These are phyloP conservation scores for Penicillium chermesinum DNA, from an alignment of 495 filamentous ascomycete genomes.

Conservation along the genomic window DNA sequence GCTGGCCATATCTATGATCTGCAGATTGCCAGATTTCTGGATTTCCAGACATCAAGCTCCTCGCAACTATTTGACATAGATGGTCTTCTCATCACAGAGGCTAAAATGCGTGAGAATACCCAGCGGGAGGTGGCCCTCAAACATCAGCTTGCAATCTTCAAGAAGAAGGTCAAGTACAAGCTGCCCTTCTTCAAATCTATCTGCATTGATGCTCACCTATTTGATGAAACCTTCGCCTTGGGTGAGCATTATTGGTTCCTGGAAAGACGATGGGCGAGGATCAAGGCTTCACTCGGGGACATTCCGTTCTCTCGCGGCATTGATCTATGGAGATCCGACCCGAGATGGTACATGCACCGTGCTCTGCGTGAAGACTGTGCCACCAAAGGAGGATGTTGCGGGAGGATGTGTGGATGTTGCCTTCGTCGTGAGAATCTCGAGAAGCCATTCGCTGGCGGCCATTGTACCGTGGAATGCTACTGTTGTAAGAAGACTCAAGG, in stretches of 20 bases:
- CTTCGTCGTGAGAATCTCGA: not conserved
- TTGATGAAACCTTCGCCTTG: not conserved
- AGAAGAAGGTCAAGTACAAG: not conserved
- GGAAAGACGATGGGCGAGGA: not conserved
- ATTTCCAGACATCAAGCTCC: not conserved
- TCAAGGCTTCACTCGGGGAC: not conserved
- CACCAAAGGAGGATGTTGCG: constrained; percentile 6
- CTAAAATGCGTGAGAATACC: constrained; percentile 6
- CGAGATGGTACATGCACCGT: constrained; percentile 5
- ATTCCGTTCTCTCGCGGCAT: constrained; percentile 1
- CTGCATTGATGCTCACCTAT: not conserved
- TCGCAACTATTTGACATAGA: not conserved
- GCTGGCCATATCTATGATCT: not conserved
- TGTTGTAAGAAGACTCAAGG: constrained; percentile 4
- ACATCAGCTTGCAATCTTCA: constrained; percentile 1
- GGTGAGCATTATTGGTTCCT: not conserved
- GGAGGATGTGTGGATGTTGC: constrained; percentile 4
- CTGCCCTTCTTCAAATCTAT: not conserved
- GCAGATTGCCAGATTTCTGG: not conserved
- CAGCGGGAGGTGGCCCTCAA: constrained; percentile 3
- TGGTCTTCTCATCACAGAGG: constrained; percentile 1
- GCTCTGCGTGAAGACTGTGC: constrained; percentile 4
- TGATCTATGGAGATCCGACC: constrained; percentile 2
- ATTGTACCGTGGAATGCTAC: constrained; percentile 6
- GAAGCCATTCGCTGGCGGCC: not conserved